Evolutionary conservation across 768 basidiomycete species (phyloP), one percentile per base, ranked within the genome.

Genomic region (Lentinula aciculospora): DNA sequence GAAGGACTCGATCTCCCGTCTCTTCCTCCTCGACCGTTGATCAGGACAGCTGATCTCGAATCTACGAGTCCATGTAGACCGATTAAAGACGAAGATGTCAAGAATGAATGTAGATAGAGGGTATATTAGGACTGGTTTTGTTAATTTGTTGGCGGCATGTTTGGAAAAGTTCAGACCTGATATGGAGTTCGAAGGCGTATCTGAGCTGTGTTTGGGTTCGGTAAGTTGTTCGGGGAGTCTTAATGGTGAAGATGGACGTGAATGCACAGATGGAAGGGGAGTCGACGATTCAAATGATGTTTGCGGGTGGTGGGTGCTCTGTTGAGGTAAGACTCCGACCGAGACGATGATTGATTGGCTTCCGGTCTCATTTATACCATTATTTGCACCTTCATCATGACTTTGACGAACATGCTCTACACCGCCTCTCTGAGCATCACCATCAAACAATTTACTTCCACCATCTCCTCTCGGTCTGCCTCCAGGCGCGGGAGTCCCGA

Each of bases 81-180:
- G 86, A 64, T 94, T 94, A 64, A 87, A 93, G 56, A 94, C 89
- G 64, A 94, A 94, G 2, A 94, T 86, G 60, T 94, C 92, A 64
- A 94, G 69, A 51, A 84, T 86, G 67, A 94, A 94, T 50, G 79
- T 74, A 63, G 90, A 84, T 27, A 88, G 73, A 17, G 89, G 88
- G 61, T 83, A 86, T 65, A 94, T 84, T 71, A 75, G 82, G 60
- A 71, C 77, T 32, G 68, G 68, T 28, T 9, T 44, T 13, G 42
- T 45, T 29, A 25, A n/a, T 32, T 7, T n/a, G 8, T 7, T 23
- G 12, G 40, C 10, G 23, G 31, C n/a, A 19, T 29, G 19, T n/a
- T 23, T n/a, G 37, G 36, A 40, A 9, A 31, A 28, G 21, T 47
- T 29, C 21, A 19, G n/a, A 6, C 7, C 23, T 45, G 44, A 21